Percentiles rank a stretch among this genome's conserved stretches.
Evolutionary conservation across 1,284 basidiomycete species (phyloP).

Genomic region (Boletellus deceptivus): DNA sequence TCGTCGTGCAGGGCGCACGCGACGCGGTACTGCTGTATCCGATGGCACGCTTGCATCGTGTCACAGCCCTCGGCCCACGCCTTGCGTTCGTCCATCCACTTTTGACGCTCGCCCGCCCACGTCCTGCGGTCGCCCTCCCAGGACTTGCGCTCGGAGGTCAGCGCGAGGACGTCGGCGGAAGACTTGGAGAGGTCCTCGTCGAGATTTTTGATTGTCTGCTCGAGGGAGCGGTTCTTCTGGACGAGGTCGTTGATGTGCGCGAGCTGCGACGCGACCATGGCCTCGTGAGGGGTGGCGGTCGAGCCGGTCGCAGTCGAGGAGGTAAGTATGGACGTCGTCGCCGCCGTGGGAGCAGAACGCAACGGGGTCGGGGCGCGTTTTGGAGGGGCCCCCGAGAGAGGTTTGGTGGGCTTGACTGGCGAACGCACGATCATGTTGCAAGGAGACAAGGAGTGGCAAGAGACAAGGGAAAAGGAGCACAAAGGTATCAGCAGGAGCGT

Average conservation of each 20-base stretch:
- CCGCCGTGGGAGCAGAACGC: constrained; percentile 19
- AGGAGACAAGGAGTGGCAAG: background rate
- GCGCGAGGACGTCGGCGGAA: constrained; percentile 12
- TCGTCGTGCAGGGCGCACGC: constrained; percentile 53
- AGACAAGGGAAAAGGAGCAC: background rate
- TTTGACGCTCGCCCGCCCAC: constrained; percentile 43
- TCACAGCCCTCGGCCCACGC: constrained; percentile 63
- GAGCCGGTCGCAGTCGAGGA: constrained; percentile 31
- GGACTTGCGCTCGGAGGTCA: constrained; percentile 22
- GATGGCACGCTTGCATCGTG: constrained; percentile 57
- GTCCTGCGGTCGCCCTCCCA: constrained; percentile 36
- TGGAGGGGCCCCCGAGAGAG: constrained; percentile 8
- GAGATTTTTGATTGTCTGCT: constrained; percentile 55
- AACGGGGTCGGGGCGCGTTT: constrained; percentile 24
- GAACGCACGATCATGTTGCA: constrained; percentile 28
- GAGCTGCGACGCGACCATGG: constrained; percentile 54
- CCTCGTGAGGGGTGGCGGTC: constrained; percentile 43
- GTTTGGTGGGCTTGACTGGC: constrained; percentile 23
- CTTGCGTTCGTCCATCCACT: constrained; percentile 51
- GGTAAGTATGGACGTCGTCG: constrained; percentile 30
- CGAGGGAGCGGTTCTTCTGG: constrained; percentile 58
- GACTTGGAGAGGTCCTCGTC: constrained; percentile 43
- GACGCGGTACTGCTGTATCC: constrained; percentile 58
- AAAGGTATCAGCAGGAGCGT: background rate
- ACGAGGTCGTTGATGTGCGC: constrained; percentile 67